Base-by-base conservation (phyloP, 2,329 filamentous ascomycete species). In the Hymenoscyphus fructigenus region DNA sequence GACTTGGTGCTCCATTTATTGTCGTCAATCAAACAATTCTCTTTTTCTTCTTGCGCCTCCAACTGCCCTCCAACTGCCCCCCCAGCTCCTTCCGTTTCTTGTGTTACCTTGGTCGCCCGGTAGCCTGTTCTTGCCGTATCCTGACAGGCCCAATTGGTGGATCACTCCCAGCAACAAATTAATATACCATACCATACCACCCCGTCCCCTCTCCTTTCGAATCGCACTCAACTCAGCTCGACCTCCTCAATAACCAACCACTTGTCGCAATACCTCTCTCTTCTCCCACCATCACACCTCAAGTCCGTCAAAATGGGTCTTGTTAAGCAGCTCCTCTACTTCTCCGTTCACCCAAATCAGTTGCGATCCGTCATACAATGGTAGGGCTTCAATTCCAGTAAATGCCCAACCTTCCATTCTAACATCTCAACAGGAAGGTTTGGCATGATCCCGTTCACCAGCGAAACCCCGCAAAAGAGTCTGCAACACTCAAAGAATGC, bases 391-490 rank as follows among this genome's bases (percentile, higher is more conserved):
- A 53, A 12, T 5, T 15, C n/a, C 41, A 38, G 47, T 9, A 29
- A n/a, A 10, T 14, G 28, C 32, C 44, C 59, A 57, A 12, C 12
- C 44, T 50, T 50, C 44, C 5, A 56, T 63, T n/a, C 64, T 74
- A 65, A 74, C 41, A 7, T 47, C 28, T 10, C 34, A 36, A 59
- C 75, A 97, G 93, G 93, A 97, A 96, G 82, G 82, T 96, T 72
- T 98, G 93, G 93, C 95, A 98, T 81, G 92, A 96, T 69, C 90
- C 95, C 14, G 92, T 97, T 23, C 92, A 98, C 82, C 86, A 84
- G 76, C 91, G 94, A 75, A 85, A 97, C 75, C 84, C 86, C 69
- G 82, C 83, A 67, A 91, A 91, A 71, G 95, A 98, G 79, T 83
- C 88, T 32, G 81, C 84, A 62, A 89, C 89, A 17, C 84, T 96